Evolutionary conservation across 805 yeast species (phyloP), one percentile per base, ranked within the genome.

Genomic region (Yarrowia sp.): DNA sequence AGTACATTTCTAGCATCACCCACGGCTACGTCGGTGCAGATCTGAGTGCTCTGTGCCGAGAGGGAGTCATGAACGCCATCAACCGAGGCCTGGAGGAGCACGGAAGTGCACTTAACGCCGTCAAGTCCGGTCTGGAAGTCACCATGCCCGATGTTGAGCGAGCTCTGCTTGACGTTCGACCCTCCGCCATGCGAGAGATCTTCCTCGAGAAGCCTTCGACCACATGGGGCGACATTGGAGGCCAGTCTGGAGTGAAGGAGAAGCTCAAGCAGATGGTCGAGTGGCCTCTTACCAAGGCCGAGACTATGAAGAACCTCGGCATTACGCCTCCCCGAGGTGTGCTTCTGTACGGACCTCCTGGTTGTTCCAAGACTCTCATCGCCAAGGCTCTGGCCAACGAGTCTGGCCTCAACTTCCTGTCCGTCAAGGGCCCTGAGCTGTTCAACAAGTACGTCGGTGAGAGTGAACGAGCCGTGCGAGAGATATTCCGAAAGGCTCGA

Each of bases 11-110:
- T 0, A 73, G 83, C 4, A 86, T 84, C 69, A 92, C 98, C 0
- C 99, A 94, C 73, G 99, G 99, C 6, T 94, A 90, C 70, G 99
- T 94, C 1, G 99, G 99, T 49, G 97, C 98, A 0, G 99, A 94
- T 75, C 74, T 94, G 51, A 84, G 88, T 3, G 96, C 97, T 0
- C 77, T 94, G 21, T 84, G 92, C 64, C 78, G 97, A 55, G 99
- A 94, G 70, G 82, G 96, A 6, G 97, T 90, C 0, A 83, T 92
- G 87, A 82, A 81, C 64, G 86, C 96, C 1, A 88, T 94, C 16
- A 83, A 85, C 59, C 75, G 88, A 59, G 86, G 86, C 0, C 66
- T 86, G 6, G 69, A 68, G n/a, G 51, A 55, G 38, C 46, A 58
- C 22, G 46, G 46, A 16, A 29, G 31, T 19, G 32, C 42, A 3